A percentile compares a stretch with the other conserved stretches of the same genome.
phyloP scores from a whole-genome alignment of 768 basidiomycete species.

The Mycena venus region DNA sequence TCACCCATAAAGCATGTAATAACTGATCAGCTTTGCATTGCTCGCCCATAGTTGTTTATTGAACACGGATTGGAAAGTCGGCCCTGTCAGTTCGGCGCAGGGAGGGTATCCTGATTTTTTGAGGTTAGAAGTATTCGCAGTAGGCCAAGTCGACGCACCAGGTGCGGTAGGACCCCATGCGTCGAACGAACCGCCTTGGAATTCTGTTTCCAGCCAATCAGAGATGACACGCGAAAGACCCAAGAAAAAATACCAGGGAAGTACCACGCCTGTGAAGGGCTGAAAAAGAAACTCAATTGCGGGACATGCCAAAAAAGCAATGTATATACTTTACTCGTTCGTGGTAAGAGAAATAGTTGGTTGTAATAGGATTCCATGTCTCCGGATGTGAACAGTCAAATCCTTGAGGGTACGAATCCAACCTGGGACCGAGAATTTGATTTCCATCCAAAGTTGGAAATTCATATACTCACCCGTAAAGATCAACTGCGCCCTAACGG shows the following conservation, averaged over 20 bases:
- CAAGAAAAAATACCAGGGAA: slow-evolving; percentile 64
- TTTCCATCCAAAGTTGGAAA: background rate
- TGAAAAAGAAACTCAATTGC: background rate
- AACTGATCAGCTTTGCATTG: slow-evolving; percentile 86
- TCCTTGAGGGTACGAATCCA: slow-evolving; percentile 82
- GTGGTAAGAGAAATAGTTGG: slow-evolving; percentile 78
- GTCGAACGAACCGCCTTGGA: slow-evolving; percentile 85
- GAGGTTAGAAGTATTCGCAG: background rate
- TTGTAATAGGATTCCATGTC: slow-evolving; percentile 73
- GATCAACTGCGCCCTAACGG: slow-evolving; percentile 76
- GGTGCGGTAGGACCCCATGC: slow-evolving; percentile 85
- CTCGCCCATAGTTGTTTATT: slow-evolving; percentile 83
- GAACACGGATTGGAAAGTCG: slow-evolving; percentile 85
- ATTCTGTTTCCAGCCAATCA: slow-evolving; percentile 50
- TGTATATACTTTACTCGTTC: slow-evolving; percentile 45
- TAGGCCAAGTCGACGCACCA: slow-evolving; percentile 48
- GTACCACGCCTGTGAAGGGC: slow-evolving; percentile 74
- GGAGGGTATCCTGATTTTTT: slow-evolving; percentile 65
- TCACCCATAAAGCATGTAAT: slow-evolving; percentile 89
- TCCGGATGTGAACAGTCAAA: slow-evolving; percentile 86
- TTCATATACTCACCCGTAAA: slow-evolving; percentile 68
- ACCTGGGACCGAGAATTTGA: slow-evolving; percentile 41
- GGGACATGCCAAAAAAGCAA: background rate
- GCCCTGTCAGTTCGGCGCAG: slow-evolving; percentile 76
- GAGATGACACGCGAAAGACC: slow-evolving; percentile 12